Base-by-base conservation (phyloP, 495 filamentous ascomycete species). In the Lasiosphaeris hirsuta region DNA sequence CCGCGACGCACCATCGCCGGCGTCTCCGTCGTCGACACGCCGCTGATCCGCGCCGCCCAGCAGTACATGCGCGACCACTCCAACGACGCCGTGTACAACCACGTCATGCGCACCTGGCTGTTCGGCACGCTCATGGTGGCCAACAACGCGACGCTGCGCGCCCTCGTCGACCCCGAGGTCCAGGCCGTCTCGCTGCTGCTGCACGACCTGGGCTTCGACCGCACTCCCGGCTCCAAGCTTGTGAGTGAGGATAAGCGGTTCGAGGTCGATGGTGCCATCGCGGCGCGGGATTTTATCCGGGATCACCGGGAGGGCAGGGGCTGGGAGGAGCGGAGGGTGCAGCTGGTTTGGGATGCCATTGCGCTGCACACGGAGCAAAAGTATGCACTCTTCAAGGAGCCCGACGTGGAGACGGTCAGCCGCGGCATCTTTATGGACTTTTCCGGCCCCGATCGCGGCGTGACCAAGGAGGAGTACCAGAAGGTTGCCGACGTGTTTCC, bases 161-260 rank as follows among this genome's bases (percentile, higher is more conserved):
- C 58, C 45, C 56, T 13, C 3, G 51, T 72, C 48, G 79, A 84
- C 54, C 43, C 60, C 13, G 82, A 85, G 63, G 64, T 73, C n/a
- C 73, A 80, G 38, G 75, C 77, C 51, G 61, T 85, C 15, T 55
- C 70, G 1, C 72, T 72, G 0, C 58, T 84, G 18, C 64, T 84
- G 38, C 82, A 86, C 63, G 82, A 86, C 53, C 63, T 85, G 1
- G 82, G 78, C 30, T 82, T 78, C 79, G 72, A 67, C 44, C 51
- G 50, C 5, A 72, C 61, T 0, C 58, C 61, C 4, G 60, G 58
- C 44, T 52, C 58, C 48, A 34, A 34, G 5, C 30, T 81, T 33
- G 54, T 78, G 9, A 69, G 66, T 13, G 46, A 54, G 8, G 77
- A 81, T 61, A 78, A 77, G 51, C 70, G 81, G 4, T 84, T 84